Evolutionary conservation across 441 rosid species (phyloP), one percentile per base, ranked within the genome.

Genomic region (Sinapis alba): DNA sequence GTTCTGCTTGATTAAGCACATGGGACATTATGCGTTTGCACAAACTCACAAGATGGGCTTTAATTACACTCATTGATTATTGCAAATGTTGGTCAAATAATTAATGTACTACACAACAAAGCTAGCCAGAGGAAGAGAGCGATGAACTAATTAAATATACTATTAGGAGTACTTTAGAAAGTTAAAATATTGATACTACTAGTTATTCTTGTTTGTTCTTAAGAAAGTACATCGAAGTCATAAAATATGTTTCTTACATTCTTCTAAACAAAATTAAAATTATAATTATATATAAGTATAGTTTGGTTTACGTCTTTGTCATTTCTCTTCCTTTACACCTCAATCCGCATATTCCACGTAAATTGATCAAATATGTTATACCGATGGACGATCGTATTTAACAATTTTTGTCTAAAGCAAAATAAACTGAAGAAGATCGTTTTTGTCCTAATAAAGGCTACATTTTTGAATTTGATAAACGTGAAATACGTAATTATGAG

Each of bases 21-120:
- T 77, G 80, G 80, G 80, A 77, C 76, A 77, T 71, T 77, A 72
- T 71, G 80, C 53, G 20, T 71, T 71, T 65, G 80, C 80, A 77
- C 80, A 71, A 77, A 71, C 76, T 77, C 80, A 57, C 66, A 65
- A 54, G 76, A 71, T 64, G 76, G 63, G 80, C 72, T 71, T 77
- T 77, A 77, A 77, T 65, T 58, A 71, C 76, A 30, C 18, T 45
- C 45, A 70, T 65, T 71, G 38, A 65, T 65, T 58, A 71, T 24
- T 71, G 72, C 71, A 76, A 69, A 69, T 69, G 75, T 69, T 76
- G 75, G 79, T 76, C 79, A 77, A 65, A 50, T 71, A 71, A 47
- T 65, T 77, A 65, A 71, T 71, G 76, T 71, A 71, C 80, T 77
- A 71, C 72, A 21, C 76, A 77, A 77, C 76, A 77, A 77, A 77